A percentile compares a stretch with the other conserved stretches of the same genome.
These are phyloP conservation scores for Neurospora cerealis DNA, from an alignment of 495 filamentous ascomycete species.

Conservation along the genomic window DNA sequence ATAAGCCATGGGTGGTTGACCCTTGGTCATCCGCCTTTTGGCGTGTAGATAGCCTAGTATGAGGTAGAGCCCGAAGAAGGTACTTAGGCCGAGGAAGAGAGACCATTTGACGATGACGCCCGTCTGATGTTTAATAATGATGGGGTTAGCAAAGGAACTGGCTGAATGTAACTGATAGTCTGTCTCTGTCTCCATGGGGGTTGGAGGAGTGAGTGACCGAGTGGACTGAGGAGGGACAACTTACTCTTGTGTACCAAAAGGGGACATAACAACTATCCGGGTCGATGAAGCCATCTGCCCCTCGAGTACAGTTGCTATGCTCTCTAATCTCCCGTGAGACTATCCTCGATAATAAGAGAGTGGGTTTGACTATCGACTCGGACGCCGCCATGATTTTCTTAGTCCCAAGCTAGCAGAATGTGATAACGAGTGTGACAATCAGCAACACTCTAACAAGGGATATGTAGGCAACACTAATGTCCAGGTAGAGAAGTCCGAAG, in stretches of 20 bases:
- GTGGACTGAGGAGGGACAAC: neutral
- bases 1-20: constrained; percentile 51
- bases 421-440: neutral
- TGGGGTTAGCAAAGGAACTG: too few species aligned
- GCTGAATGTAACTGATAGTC: neutral
- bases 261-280: constrained; percentile 27
- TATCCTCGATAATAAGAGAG: neutral
- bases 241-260: constrained; percentile 38
- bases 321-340: neutral
- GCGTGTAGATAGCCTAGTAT: constrained; percentile 59
- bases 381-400: neutral
- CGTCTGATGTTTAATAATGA: constrained; percentile 26
- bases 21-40: constrained; percentile 49
- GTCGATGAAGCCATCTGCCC: constrained; percentile 21
- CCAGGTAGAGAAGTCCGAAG: neutral
- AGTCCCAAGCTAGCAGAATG: neutral
- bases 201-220: neutral
- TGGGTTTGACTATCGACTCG: neutral
- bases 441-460: neutral
- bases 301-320: neutral
- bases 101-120: constrained; percentile 59
- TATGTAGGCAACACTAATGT: neutral
- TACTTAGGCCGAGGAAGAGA: constrained; percentile 47
- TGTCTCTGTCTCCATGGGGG: neutral
- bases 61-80: constrained; percentile 43